Evolutionary conservation across 495 filamentous ascomycete genomes (phyloP).

Genomic region (Hyaloscypha variabilis): DNA sequence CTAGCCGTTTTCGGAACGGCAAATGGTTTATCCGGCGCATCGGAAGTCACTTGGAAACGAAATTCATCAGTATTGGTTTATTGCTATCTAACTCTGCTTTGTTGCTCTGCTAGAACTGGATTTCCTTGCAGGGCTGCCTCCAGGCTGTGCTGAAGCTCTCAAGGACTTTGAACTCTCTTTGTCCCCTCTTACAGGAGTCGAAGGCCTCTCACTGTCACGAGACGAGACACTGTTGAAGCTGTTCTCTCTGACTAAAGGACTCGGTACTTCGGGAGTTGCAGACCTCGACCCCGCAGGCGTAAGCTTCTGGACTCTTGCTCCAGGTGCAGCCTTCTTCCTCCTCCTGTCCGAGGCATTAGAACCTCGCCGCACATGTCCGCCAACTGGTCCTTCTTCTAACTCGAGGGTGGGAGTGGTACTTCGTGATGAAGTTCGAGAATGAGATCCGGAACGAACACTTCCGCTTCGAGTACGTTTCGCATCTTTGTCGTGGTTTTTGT

Average conservation of each 20-base stretch:
- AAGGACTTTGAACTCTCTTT: constrained; percentile 17
- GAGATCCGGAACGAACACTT: constrained; percentile 48
- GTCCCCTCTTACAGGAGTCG: constrained; percentile 17
- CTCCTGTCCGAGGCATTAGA: constrained; percentile 52
- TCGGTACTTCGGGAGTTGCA: constrained; percentile 52
- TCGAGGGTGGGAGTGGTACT: constrained; percentile 28
- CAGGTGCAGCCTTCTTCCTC: constrained; percentile 27
- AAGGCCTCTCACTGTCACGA: constrained; percentile 24
- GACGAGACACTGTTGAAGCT: constrained; percentile 38
- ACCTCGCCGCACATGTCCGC: constrained; percentile 39
- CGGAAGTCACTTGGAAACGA: too few species aligned
- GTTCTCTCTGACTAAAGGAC: constrained; percentile 51
- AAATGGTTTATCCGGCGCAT: too few species aligned
- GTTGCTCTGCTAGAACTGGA: constrained; percentile 13
- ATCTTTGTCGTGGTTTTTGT: constrained; percentile 31
- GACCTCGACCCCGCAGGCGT: constrained; percentile 44
- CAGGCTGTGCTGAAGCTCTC: constrained; percentile 20
- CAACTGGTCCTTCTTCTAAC: constrained; percentile 21
- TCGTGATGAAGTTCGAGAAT: constrained; percentile 49
- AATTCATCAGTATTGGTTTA: not conserved
- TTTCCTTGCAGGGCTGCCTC: constrained; percentile 14
- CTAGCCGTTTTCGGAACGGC: too few species aligned
- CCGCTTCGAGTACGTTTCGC: constrained; percentile 49
- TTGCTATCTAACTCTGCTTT: constrained; percentile 23
- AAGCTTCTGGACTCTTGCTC: constrained; percentile 22